These are phyloP conservation scores for Penicillium ucsense DNA, from an alignment of 495 filamentous ascomycete genomes.

Conservation along the genomic window DNA sequence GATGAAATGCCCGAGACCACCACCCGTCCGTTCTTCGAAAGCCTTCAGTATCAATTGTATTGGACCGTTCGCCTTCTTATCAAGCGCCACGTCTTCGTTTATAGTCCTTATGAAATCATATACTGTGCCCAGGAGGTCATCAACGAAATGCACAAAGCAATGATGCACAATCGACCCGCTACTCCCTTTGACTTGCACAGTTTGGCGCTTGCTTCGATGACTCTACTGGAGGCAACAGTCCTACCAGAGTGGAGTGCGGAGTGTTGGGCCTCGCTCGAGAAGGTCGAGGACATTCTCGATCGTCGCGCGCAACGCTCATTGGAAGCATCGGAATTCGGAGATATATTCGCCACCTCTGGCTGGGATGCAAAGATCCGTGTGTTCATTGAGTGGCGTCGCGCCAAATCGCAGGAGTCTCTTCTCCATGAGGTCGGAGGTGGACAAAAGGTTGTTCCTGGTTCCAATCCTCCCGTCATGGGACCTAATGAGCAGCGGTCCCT, in stretches of 20 bases:
- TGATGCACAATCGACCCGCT: constrained; percentile 29
- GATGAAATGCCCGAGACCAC: constrained; percentile 23
- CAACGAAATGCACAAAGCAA: constrained; percentile 44
- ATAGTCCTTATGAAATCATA: constrained; percentile 51
- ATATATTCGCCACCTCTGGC: constrained; percentile 30
- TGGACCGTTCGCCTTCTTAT: constrained; percentile 62
- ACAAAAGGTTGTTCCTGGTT: constrained; percentile 6
- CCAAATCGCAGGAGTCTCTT: constrained; percentile 31
- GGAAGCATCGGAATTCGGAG: constrained; percentile 22
- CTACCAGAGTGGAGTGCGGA: constrained; percentile 33
- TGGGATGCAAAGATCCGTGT: constrained; percentile 40
- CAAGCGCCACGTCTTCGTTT: constrained; percentile 44
- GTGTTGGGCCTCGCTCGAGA: constrained; percentile 35
- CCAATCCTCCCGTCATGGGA: constrained; percentile 31
- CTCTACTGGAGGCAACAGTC: constrained; percentile 55
- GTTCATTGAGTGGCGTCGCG: constrained; percentile 36
- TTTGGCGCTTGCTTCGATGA: constrained; percentile 54
- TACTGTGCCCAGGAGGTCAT: constrained; percentile 51
- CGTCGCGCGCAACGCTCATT: constrained; percentile 20
- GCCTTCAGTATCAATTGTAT: constrained; percentile 58
- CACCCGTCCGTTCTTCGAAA: constrained; percentile 27
- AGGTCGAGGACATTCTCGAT: constrained; percentile 39
- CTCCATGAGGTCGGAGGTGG: constrained; percentile 25
- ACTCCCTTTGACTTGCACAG: constrained; percentile 67
- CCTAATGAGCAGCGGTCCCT: constrained; percentile 43